phyloP scores from a whole-genome alignment of 2,329 filamentous ascomycete genomes.

The Esteya vermicola region DNA sequence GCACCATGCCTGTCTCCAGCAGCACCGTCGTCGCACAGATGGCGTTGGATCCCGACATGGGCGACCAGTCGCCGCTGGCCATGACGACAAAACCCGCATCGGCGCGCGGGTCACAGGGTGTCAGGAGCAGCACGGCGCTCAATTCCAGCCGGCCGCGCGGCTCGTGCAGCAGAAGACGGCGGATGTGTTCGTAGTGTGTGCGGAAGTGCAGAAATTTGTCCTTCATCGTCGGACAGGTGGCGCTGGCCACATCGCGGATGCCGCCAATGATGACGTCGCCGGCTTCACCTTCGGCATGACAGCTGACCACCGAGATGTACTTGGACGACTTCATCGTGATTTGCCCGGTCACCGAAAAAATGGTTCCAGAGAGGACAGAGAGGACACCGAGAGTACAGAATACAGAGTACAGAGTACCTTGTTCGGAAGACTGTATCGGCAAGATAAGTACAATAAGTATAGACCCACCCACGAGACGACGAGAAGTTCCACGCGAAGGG shows the following conservation, averaged over 20 bases:
- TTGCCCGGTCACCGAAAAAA: no score
- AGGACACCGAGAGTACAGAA: no score
- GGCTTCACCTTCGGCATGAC: background rate
- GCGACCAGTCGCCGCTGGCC: background rate
- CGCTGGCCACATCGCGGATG: background rate
- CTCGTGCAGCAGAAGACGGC: background rate
- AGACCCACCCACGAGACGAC: no score
- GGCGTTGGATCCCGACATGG: constrained; percentile 1
- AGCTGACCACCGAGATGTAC: background rate
- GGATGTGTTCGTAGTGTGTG: background rate
- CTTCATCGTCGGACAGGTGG: background rate
- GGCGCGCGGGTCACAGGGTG: background rate
- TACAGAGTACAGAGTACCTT: no score
- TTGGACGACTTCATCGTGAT: background rate
- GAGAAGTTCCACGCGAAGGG: no score
- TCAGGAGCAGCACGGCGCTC: background rate
- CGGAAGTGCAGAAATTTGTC: background rate
- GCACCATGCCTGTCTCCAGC: constrained; percentile 1
- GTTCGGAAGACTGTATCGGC: no score
- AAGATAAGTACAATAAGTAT: no score
- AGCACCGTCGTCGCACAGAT: background rate
- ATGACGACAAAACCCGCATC: constrained; percentile 1
- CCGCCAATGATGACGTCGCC: constrained; percentile 1
- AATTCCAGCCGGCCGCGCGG: background rate
- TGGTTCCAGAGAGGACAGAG: no score